Base-by-base conservation (phyloP, 2,329 filamentous ascomycete species). In the Aspergillus sp. region DNA sequence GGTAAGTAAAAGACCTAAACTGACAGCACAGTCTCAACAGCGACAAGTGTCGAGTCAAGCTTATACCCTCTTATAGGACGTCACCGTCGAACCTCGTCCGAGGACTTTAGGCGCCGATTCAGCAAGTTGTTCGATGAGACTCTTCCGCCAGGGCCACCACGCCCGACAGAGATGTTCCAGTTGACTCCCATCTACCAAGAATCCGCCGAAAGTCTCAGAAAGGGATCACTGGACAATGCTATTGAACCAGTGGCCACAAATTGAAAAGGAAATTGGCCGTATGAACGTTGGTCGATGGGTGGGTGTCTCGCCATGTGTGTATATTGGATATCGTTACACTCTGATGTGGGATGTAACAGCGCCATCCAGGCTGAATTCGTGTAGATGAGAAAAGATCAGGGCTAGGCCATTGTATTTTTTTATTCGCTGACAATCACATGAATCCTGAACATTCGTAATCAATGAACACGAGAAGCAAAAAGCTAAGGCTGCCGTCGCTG, bases 121-220 rank as follows among this genome's bases (percentile, higher is more conserved):
- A 76, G 73, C 65, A 67, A 66, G 53, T 67, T 76, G 3, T 73
- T 76, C 54, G 74, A 75, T 53, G 73, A 76, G 15, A 72, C 64
- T 50, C 64, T 73, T 23, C 68, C 68, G 19, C 65, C 63, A 52
- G 68, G 57, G 8, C 64, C 68, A 28, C 64, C 63, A 53, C 69
- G 57, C 4, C 65, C 72, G 3, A 17, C 48, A 1, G 72, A 74
- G 13, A 60, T 63, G 43, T 67, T 72, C 46, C 70, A 73, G 49
- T 66, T 73, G 19, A 64, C 64, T 11, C 60, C 70, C 1, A 53
- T 56, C 9, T 48, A 66, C 15, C 61, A 57, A 7, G 64, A 67
- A 47, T 51, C 58, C 13, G 46, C 34, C 13, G 58, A 63, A 13
- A 59, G 46, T n/a, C 49, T 30, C 30, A 54, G 38, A 9, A 57